A percentile compares a stretch with the other conserved stretches of the same genome.
These are phyloP conservation scores for Aureobasidium sp. DNA, from an alignment of 2,329 filamentous ascomycete genomes.

Conservation along the genomic window DNA sequence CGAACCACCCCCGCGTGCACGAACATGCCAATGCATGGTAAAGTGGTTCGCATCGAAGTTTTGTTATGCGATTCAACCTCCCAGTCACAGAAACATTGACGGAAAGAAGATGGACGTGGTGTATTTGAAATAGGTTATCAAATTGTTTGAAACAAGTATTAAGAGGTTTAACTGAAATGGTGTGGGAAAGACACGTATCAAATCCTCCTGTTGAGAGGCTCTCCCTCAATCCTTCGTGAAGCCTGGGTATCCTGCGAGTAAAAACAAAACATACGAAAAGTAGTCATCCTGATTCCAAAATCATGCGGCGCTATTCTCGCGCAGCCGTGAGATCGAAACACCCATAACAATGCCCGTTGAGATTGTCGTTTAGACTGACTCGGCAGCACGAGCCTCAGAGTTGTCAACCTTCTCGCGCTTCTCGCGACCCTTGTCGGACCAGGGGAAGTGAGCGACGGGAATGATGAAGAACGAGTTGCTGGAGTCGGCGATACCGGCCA, in stretches of 20 bases:
- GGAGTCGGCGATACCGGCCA: constrained; percentile 47
- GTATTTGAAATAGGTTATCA: not conserved
- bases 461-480: constrained; percentile 77
- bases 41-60: not conserved
- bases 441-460: constrained; percentile 89
- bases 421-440: constrained; percentile 70
- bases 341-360: not conserved
- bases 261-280: constrained; percentile 8
- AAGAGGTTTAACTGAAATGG: not conserved
- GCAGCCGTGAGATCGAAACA: not conserved
- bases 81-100: not conserved
- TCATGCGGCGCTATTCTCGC: not conserved
- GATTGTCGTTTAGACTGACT: constrained; percentile 15
- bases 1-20: not conserved
- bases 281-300: not conserved
- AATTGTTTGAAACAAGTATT: not conserved
- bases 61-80: not conserved
- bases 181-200: not conserved
- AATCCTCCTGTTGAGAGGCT: not conserved
- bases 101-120: not conserved
- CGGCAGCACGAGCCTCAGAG: constrained; percentile 25
- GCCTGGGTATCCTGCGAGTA: constrained; percentile 12
- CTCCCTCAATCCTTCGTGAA: constrained; percentile 6
- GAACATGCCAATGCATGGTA: not conserved
- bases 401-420: constrained; percentile 41